Evolutionary conservation across 2,329 filamentous ascomycete genomes (phyloP), one percentile per base, ranked within the genome.

Genomic region (Reticulascus tulasneorum): DNA sequence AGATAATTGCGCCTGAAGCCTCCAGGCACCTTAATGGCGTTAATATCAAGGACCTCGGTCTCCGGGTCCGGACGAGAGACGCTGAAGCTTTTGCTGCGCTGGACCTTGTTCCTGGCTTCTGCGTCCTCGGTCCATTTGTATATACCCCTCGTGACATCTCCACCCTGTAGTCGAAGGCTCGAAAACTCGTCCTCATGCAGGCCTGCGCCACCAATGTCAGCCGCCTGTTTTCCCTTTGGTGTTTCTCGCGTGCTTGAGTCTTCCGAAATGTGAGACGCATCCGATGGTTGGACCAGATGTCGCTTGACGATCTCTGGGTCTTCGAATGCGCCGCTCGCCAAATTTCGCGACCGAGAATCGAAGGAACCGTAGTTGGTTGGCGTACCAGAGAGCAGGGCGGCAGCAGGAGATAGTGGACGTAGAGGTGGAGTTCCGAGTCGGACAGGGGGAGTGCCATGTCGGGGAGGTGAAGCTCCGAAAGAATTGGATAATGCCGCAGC

Each of bases 121-220:
- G 85, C 85, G 57, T 94, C 86, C 59, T 97, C 89, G 6, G 89
- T 88, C 87, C 94, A 98, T 50, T 87, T 84, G 69, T 98, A 98
- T 51, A 98, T 94, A 36, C 91, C 87, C 42, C 93, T 75, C 17
- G 91, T 96, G 38, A 96, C 84, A 58, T 98, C 93, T 46, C 93
- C 93, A 42, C 93, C 93, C 58, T 97, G 94, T 29, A 98, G 69
- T 55, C 83, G 82, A 57, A 98, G 63, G 62, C 93, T 97, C 20
- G 90, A 96, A 58, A 98, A 98, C 53, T 94, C 87, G 40, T 93
- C 86, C 6, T 83, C 79, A 43, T 79, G 74, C 49, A 52, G 53
- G n/a, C 62, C 62, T 1, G 51, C 46, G 23, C 55, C 44, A 7
- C 56, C 58, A n/a, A 52, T 50, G 16, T 66, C 62, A 17, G 59